These are phyloP conservation scores for Plectranthus barbatus DNA, from an alignment of 257 asterid genomes.

Conservation along the genomic window DNA sequence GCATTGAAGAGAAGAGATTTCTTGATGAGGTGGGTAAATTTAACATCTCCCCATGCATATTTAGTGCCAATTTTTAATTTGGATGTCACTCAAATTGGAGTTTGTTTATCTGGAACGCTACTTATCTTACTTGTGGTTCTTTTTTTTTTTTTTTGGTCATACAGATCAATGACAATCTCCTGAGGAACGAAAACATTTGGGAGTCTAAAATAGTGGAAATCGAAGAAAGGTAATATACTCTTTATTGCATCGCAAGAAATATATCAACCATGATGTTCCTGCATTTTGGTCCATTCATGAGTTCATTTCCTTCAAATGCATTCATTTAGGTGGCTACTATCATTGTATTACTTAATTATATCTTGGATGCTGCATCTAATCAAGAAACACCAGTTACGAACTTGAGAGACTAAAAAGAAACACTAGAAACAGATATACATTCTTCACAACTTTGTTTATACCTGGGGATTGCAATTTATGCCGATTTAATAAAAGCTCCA, in stretches of 20 bases:
- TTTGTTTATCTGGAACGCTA: background rate
- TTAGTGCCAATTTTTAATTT: conserved; percentile 1
- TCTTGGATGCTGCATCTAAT: background rate
- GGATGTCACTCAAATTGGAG: background rate
- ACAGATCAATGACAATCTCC: conserved; percentile 86
- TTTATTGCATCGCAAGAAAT: background rate
- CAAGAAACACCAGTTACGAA: background rate
- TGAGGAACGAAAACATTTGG: conserved; percentile 72
- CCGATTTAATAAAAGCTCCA: too few relatives aligned
- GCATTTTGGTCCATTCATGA: background rate
- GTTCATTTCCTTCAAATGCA: background rate
- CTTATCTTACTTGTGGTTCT: conserved; percentile 2
- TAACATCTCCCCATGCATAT: background rate
- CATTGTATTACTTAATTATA: background rate
- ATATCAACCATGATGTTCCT: background rate
- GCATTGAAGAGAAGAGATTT: conserved; percentile 59
- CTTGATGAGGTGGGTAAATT: conserved; percentile 63
- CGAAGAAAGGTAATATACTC: conserved; percentile 52
- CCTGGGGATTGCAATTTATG: background rate
- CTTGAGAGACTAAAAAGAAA: too few relatives aligned
- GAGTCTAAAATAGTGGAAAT: conserved; percentile 50
- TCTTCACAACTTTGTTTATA: background rate
- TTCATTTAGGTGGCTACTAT: background rate
- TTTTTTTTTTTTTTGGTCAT: conserved; percentile 16
- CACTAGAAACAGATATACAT: too few relatives aligned